Percentiles rank a stretch among this genome's conserved stretches.
These are phyloP conservation scores for Nakaseomyces kungkrabaensis DNA, from an alignment of 1,139 yeast genomes.

Conservation along the genomic window DNA sequence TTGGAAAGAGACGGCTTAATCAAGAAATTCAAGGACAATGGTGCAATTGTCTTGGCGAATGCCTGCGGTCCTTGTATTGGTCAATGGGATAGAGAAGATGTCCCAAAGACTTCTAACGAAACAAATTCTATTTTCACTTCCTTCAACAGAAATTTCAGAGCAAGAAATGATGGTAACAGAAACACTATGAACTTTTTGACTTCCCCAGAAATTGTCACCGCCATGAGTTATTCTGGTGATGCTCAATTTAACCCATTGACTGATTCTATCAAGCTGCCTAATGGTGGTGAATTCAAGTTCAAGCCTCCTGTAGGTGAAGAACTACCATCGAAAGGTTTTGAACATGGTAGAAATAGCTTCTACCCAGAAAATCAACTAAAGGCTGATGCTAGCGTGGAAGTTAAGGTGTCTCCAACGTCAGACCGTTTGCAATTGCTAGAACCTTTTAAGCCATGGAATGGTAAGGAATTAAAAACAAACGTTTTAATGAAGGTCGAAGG, in stretches of 20 bases:
- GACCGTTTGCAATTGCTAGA: conserved; percentile 76
- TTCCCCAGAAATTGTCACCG: conserved; percentile 94
- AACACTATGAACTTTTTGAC: conserved; percentile 94
- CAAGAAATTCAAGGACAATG: conserved; percentile 68
- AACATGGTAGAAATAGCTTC: conserved; percentile 69
- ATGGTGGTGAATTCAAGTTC: conserved; percentile 68
- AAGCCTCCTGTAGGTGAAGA: conserved; percentile 71
- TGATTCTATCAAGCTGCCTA: conserved; percentile 55
- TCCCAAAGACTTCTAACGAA: conserved; percentile 55
- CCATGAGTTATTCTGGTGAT: conserved; percentile 89
- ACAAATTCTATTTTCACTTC: conserved; percentile 85
- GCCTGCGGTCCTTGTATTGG: conserved; percentile 99
- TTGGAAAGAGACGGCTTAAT: conserved; percentile 89
- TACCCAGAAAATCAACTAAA: conserved; percentile 78
- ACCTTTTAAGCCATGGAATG: conserved; percentile 81
- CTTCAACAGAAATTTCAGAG: conserved; percentile 92
- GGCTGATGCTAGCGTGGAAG: conserved; percentile 48
- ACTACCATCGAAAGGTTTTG: conserved; percentile 72
- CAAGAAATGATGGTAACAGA: conserved; percentile 96
- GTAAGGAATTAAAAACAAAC: conserved; percentile 65
- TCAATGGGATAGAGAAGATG: conserved; percentile 83
- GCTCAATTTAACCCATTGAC: conserved; percentile 80
- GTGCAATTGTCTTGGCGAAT: conserved; percentile 86
- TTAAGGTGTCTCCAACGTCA: conserved; percentile 68
- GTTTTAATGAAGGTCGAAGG: conserved; percentile 89